Percentiles rank a stretch among this genome's conserved stretches.
Conservation (phyloP, 1,139 yeast genomes). For the Taphrina confusa region DNA sequence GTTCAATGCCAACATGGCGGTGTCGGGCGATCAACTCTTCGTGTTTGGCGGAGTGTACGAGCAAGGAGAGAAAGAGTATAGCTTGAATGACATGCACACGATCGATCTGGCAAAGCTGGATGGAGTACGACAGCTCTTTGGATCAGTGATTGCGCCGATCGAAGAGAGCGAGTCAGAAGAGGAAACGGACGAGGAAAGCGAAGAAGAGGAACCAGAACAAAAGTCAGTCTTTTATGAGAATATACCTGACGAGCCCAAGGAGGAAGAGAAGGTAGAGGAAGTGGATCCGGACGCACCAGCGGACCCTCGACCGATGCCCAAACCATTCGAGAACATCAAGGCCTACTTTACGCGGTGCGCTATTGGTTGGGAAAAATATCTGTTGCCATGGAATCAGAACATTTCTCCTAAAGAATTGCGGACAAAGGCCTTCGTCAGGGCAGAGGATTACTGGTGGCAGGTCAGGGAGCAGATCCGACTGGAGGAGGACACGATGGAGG, state of each 20-base stretch:
- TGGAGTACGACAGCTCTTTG: constrained; percentile 54
- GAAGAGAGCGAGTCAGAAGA: constrained; percentile 59
- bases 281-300: constrained; percentile 29
- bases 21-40: constrained; percentile 78
- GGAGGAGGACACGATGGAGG: constrained; percentile 86
- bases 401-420: constrained; percentile 64
- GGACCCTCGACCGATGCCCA: constrained; percentile 64
- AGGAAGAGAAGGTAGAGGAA: constrained; percentile 61
- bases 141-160: constrained; percentile 79
- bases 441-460: constrained; percentile 98
- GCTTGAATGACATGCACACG: constrained; percentile 80
- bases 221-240: constrained; percentile 68
- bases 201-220: constrained; percentile 63
- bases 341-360: constrained; percentile 28
- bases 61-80: constrained; percentile 78
- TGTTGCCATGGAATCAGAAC: constrained; percentile 24
- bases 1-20: constrained; percentile 82
- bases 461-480: constrained; percentile 89
- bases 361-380: constrained; percentile 24
- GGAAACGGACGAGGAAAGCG: constrained; percentile 57
- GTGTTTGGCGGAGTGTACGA: constrained; percentile 95
- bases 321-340: constrained; percentile 56
- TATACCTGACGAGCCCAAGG: constrained; percentile 56
- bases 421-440: constrained; percentile 82
- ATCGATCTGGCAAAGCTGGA: constrained; percentile 83